A percentile compares a stretch with the other conserved stretches of the same genome.
phyloP scores from a whole-genome alignment of 2,329 filamentous ascomycete genomes.

The Calonectria pauciramosa region DNA sequence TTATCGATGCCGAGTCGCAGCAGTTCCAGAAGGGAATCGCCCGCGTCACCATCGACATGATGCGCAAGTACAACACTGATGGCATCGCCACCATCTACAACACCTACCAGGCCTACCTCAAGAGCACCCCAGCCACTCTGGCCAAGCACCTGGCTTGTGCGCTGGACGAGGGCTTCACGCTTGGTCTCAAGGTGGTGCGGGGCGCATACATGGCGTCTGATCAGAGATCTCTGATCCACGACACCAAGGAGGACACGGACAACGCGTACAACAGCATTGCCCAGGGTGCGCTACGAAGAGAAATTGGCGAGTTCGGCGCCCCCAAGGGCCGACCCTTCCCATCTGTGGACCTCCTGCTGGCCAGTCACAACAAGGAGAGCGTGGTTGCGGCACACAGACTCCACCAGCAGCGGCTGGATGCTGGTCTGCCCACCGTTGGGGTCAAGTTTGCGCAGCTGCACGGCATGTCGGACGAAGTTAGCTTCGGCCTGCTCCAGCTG shows the following conservation, averaged over 20 bases:
- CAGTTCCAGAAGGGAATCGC: slow-evolving; percentile 58
- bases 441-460: slow-evolving; percentile 67
- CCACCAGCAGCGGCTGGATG: slow-evolving; percentile 56
- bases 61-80: slow-evolving; percentile 56
- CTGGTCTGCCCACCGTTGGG: slow-evolving; percentile 48
- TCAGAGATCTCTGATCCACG: slow-evolving; percentile 63
- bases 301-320: slow-evolving; percentile 57
- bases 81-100: slow-evolving; percentile 56
- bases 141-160: slow-evolving; percentile 61
- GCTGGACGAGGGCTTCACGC: slow-evolving; percentile 60
- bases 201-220: slow-evolving; percentile 69
- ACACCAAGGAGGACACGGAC: slow-evolving; percentile 67
- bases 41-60: slow-evolving; percentile 50
- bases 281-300: slow-evolving; percentile 58
- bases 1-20: slow-evolving; percentile 62
- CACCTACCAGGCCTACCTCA: slow-evolving; percentile 71
- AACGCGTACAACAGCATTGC: slow-evolving; percentile 64
- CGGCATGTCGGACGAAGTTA: slow-evolving; percentile 71
- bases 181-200: slow-evolving; percentile 69
- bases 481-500: slow-evolving; percentile 60
- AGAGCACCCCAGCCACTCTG: slow-evolving; percentile 58
- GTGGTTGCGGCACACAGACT: slow-evolving; percentile 59
- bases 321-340: slow-evolving; percentile 55
- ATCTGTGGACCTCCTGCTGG: slow-evolving; percentile 62
- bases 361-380: slow-evolving; percentile 64